Evolutionary conservation across 169 alveolate genomes (phyloP).

Genomic region (Plasmodium coatneyi): DNA sequence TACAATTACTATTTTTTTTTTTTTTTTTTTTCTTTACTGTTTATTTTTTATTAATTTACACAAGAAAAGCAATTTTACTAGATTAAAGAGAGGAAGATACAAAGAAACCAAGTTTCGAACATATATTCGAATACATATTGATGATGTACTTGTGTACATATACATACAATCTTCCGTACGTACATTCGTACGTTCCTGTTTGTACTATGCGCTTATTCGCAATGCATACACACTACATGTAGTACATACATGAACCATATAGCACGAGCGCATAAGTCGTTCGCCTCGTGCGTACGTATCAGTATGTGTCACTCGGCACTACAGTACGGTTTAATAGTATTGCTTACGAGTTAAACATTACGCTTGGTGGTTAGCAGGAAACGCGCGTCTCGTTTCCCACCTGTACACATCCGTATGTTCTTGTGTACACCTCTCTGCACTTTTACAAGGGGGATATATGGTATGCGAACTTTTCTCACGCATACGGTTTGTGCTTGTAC

Average conservation of each 20-base stretch:
- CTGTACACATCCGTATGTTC: not conserved
- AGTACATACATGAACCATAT: not conserved
- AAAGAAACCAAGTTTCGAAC: conserved; percentile 56
- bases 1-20: not conserved
- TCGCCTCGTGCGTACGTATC: not conserved
- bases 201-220: not conserved
- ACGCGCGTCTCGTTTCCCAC: not conserved
- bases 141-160: not conserved
- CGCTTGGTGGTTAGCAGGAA: not conserved
- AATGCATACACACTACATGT: not conserved
- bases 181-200: not conserved
- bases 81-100: conserved; percentile 44
- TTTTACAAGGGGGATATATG: not conserved
- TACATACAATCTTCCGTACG: not conserved
- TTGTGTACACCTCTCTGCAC: not conserved
- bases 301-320: not conserved
- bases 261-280: not conserved
- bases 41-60: conserved; percentile 9
- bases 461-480: not conserved
- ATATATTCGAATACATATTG: conserved; percentile 34
- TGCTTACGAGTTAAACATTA: not conserved
- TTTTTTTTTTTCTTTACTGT: not conserved
- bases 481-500: not conserved
- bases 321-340: not conserved
- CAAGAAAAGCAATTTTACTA: conserved; percentile 19